Evolutionary conservation across 1,139 yeast species (phyloP), one percentile per base, ranked within the genome.

Genomic region (Debaryomyces sp.): DNA sequence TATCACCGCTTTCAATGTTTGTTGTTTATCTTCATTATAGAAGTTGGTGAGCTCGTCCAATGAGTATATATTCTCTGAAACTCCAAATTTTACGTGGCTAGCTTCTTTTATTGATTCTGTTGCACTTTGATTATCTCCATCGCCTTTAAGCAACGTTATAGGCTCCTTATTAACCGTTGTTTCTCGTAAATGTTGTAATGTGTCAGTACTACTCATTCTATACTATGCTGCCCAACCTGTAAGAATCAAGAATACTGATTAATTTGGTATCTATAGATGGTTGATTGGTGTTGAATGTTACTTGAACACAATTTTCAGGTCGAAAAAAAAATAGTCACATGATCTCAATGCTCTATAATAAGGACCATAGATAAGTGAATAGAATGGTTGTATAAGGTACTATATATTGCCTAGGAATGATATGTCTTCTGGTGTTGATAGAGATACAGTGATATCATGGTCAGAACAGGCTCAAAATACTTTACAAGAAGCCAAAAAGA

Each of bases 1-100:
- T 34, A 84, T 78, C 4, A 89, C 85, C 1, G 87, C 82, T 54
- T 82, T 73, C 50, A 89, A 70, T n/a, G 78, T 71, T 44, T 85
- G 76, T 17, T 70, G 67, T 13, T 64, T 67, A 41, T 73, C 82
- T 45, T 84, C 86, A 44, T 81, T 75, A 51, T 71, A 71, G 58
- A 87, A 87, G 49, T 80, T 78, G 3, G 96, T 87, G n/a, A 55
- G 53, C 12, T 67, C 64, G 57, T 77, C 73, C 43, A 87, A 61
- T 48, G 63, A 63, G 52, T 52, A 70, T 15, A 51, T 44, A 4
- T 54, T 57, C 5, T 49, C 53, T 41, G 56, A 53, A 37, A 50
- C 54, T 24, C 71, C 77, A 39, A 76, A 61, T 47, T 61, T 62
- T 32, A 71, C 73, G 46, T 66, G 62, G 8, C 69, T 62, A 40